phyloP scores from a whole-genome alignment of 2,329 filamentous ascomycete species.

The Dendryphion nanum region DNA sequence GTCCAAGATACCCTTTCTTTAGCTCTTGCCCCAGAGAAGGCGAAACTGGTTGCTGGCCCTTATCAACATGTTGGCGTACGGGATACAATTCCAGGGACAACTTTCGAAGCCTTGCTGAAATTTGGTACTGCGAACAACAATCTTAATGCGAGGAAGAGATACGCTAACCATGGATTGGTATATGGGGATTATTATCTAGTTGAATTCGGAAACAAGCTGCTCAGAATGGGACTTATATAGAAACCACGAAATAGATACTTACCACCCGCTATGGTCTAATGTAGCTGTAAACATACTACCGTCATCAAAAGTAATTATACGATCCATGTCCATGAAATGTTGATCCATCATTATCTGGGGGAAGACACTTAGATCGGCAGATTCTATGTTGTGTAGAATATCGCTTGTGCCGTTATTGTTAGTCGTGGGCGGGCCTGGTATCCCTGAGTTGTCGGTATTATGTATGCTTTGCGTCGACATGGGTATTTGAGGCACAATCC shows the following conservation, averaged over 20 bases:
- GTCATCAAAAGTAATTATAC: slow-evolving; percentile 20
- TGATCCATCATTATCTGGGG: slow-evolving; percentile 16
- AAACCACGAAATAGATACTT: neutral
- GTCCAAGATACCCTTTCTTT: slow-evolving; percentile 17
- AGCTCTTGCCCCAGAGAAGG: slow-evolving; percentile 26
- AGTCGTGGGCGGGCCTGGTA: neutral
- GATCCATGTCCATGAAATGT: slow-evolving; percentile 16
- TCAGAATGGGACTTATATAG: slow-evolving; percentile 19
- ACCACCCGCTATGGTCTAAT: slow-evolving; percentile 5
- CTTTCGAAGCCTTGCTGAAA: slow-evolving; percentile 40
- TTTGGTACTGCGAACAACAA: slow-evolving; percentile 47
- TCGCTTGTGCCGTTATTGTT: neutral
- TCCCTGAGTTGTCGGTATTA: neutral
- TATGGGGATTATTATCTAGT: slow-evolving; percentile 49
- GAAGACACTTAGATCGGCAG: slow-evolving; percentile 9
- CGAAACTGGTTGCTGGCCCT: slow-evolving; percentile 10
- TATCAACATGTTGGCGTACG: slow-evolving; percentile 6
- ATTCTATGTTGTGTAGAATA: neutral
- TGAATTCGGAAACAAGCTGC: slow-evolving; percentile 41
- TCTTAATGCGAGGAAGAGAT: slow-evolving; percentile 41
- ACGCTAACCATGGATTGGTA: slow-evolving; percentile 44
- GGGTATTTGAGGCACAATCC: neutral
- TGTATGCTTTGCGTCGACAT: neutral
- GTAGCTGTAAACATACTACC: slow-evolving; percentile 20
- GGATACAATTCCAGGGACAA: slow-evolving; percentile 13